phyloP scores from a whole-genome alignment of 2,329 filamentous ascomycete genomes.

The Helminthosporium solani region DNA sequence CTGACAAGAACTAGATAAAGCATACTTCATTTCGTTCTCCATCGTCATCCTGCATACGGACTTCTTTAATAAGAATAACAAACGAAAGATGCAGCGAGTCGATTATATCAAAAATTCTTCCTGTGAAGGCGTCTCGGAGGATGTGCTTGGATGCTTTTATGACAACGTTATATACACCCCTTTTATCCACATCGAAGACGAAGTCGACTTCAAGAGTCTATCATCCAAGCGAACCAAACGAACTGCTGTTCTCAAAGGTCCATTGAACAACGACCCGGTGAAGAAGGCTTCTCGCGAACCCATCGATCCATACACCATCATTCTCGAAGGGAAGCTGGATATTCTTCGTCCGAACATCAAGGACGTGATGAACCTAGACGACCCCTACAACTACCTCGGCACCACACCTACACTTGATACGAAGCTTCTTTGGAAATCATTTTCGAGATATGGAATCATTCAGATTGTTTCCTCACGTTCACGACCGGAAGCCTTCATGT shows the following conservation, averaged over 20 bases:
- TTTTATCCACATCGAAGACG: constrained; percentile 96
- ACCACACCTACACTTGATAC: constrained; percentile 75
- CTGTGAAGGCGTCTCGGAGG: constrained; percentile 88
- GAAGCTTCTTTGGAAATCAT: constrained; percentile 79
- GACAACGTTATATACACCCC: constrained; percentile 98
- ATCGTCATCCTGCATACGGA: constrained; percentile 95
- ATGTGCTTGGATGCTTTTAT: constrained; percentile 93
- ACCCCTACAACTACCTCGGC: constrained; percentile 85
- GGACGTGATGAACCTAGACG: constrained; percentile 89
- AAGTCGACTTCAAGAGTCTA: constrained; percentile 75
- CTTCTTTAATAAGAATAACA: constrained; percentile 99
- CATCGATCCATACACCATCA: constrained; percentile 91
- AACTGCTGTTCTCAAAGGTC: constrained; percentile 52
- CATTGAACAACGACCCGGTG: constrained; percentile 67
- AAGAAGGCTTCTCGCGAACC: constrained; percentile 74
- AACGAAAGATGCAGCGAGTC: constrained; percentile 94
- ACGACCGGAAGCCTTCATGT: constrained; percentile 91
- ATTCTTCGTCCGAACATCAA: constrained; percentile 79
- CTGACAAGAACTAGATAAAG: constrained; percentile 64
- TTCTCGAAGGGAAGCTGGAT: constrained; percentile 86
- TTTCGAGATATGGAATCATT: constrained; percentile 85
- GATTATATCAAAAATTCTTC: constrained; percentile 96
- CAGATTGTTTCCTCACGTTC: constrained; percentile 95
- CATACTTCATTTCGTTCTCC: constrained; percentile 98
- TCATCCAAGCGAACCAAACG: constrained; percentile 71